phyloP scores from a whole-genome alignment of 768 basidiomycete genomes.

The Tulasnella sp. region DNA sequence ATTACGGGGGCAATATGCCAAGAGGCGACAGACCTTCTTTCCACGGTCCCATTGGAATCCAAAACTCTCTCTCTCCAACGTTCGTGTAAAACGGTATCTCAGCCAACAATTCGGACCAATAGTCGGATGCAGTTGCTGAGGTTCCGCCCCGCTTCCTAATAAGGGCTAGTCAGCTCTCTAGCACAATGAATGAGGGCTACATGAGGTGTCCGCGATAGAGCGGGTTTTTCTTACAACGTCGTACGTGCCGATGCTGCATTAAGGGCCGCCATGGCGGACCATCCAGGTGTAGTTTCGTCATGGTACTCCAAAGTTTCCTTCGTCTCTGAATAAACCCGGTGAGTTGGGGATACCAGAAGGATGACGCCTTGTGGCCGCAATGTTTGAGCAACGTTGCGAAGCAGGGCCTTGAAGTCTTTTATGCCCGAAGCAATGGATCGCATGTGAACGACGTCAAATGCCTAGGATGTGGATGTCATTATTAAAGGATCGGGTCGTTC shows the following conservation, averaged over 20 bases:
- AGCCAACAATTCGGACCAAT: slow-evolving; percentile 11
- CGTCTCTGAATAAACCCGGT: slow-evolving; percentile 13
- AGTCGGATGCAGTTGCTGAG: not conserved
- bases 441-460: slow-evolving; percentile 29
- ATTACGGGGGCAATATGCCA: too few species aligned
- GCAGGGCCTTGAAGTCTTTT: slow-evolving; percentile 6
- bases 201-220: not conserved
- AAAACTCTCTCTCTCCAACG: slow-evolving; percentile 21
- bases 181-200: not conserved
- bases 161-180: not conserved
- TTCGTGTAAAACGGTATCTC: slow-evolving; percentile 22
- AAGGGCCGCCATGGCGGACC: slow-evolving; percentile 26
- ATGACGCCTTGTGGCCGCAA: slow-evolving; percentile 26
- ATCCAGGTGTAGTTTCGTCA: slow-evolving; percentile 9
- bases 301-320: not conserved
- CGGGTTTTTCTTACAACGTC: not conserved
- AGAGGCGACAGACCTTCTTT: slow-evolving; percentile 1
- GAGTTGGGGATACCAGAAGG: not conserved
- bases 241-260: not conserved
- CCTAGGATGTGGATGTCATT: not conserved
- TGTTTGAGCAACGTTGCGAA: slow-evolving; percentile 28
- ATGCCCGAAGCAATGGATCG: slow-evolving; percentile 21
- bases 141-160: slow-evolving; percentile 24
- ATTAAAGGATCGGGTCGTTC: not conserved
- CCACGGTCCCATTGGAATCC: slow-evolving; percentile 32